Evolutionary conservation across 345 rosid genomes (phyloP), one percentile per base, ranked within the genome.

Genomic region (Geranium brycei): DNA sequence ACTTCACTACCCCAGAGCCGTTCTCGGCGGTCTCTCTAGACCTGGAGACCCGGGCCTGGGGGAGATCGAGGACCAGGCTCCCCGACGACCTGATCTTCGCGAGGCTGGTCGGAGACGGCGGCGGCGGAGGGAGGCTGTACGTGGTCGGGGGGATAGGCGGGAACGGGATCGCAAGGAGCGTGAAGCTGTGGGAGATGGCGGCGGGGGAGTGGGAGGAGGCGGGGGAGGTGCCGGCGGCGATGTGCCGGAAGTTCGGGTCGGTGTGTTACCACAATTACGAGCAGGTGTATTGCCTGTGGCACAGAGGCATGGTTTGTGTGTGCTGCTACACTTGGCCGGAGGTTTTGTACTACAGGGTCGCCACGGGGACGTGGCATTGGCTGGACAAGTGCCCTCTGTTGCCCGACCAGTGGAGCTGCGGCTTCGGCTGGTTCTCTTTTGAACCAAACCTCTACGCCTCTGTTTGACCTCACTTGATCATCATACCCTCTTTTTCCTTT

Each of bases 261-360:
- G 93, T 92, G 5, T 87, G 93, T 63, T 92, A 92, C 73, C 96
- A 92, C 59, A 86, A 84, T 19, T 92, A 92, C 58, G 96, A 86
- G 65, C 91, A 87, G 61, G 89, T 89, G n/a, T 85, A 87, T 47
- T 87, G 96, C 67, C 62, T 92, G 18, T 92, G 95, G 93, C 98
- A 92, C 35, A 79, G 75, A 18, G 96, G 83, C 6, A 82, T 83
- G 85, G 77, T 92, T 7, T 89, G 93, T 66, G 71, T 89, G 16
- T 89, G 91, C 87, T 92, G 98, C 77, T 85, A 89, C 18, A 86
- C 87, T 3, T 92, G 98, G 98, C 96, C 98, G 6, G 98, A 92
- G 87, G 81, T 92, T 64, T 69, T 92, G 69, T 92, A 83, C 60
- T 92, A 70, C 66, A 85, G 74, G 82, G 75, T 84, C 18, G 76